Conservation (phyloP, 2,329 filamentous ascomycete genomes). For the Ophiocordyceps camponoti-leonardi region DNA sequence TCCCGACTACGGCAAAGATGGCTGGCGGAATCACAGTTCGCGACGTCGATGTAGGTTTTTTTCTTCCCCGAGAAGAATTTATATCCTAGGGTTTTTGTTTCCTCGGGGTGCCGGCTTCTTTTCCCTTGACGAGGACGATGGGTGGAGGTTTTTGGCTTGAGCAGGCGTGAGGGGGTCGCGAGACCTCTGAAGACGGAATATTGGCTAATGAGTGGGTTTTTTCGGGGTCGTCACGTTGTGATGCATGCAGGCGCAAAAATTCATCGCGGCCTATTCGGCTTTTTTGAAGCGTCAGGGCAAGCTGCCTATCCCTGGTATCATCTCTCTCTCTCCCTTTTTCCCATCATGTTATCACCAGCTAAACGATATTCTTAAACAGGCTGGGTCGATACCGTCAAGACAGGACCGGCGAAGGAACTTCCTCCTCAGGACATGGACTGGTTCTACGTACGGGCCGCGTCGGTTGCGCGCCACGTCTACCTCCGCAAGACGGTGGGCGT, state of each 20-base stretch:
- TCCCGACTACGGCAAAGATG: constrained; percentile 66
- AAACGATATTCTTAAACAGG: too few species aligned
- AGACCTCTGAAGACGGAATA: constrained; percentile 59
- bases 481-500: constrained; percentile 98
- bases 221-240: background rate
- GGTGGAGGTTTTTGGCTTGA: constrained; percentile 18
- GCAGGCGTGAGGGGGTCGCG: constrained; percentile 58
- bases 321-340: too few species aligned
- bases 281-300: constrained; percentile 93
- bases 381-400: constrained; percentile 99
- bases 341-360: too few species aligned
- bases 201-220: constrained; percentile 40
- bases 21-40: constrained; percentile 63
- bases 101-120: too few species aligned
- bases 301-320: constrained; percentile 79
- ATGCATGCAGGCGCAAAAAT: constrained; percentile 67
- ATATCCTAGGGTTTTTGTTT: too few species aligned
- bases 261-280: constrained; percentile 70
- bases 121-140: background rate
- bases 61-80: too few species aligned
- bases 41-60: constrained; percentile 62
- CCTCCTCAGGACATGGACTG: constrained; percentile 97
- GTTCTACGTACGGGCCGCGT: constrained; percentile 82
- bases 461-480: constrained; percentile 96
- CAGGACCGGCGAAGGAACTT: constrained; percentile 88